These are phyloP conservation scores for Penicillium fimorum DNA, from an alignment of 495 filamentous ascomycete species.

Conservation along the genomic window DNA sequence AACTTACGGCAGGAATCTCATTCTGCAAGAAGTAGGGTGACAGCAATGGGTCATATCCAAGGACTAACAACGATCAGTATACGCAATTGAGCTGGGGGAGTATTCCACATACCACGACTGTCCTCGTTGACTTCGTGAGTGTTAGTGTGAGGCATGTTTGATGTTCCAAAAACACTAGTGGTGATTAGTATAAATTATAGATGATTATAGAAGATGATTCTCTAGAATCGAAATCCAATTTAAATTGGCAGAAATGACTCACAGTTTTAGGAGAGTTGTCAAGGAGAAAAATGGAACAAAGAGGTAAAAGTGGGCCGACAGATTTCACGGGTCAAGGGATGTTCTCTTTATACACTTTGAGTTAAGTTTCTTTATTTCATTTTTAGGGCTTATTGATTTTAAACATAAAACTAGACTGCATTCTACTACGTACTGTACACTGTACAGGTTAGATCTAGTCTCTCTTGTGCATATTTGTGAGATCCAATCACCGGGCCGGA, in stretches of 20 bases:
- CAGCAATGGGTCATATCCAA: constrained; percentile 93
- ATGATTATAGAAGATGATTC: background rate
- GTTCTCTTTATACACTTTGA: background rate
- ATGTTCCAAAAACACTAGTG: background rate
- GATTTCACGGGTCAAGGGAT: constrained; percentile 3
- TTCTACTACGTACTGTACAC: background rate
- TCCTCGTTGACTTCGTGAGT: constrained; percentile 52
- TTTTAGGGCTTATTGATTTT: background rate
- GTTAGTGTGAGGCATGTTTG: constrained; percentile 48
- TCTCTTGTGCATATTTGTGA: background rate
- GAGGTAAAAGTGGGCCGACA: constrained; percentile 11
- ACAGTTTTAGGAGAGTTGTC: background rate
- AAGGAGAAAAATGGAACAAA: constrained; percentile 1
- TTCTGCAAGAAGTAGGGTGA: constrained; percentile 82
- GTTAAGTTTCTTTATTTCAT: background rate
- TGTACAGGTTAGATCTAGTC: background rate
- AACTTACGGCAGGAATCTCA: constrained; percentile 78
- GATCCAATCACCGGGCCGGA: constrained; percentile 1
- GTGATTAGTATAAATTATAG: background rate
- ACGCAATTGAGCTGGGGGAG: background rate
- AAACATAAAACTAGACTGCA: background rate
- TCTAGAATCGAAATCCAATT: background rate
- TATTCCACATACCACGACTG: constrained; percentile 46
- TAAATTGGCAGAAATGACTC: constrained; percentile 6
- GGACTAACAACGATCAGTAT: constrained; percentile 53